These are phyloP conservation scores for Suillus luteus DNA, from an alignment of 768 basidiomycete genomes.

Conservation along the genomic window DNA sequence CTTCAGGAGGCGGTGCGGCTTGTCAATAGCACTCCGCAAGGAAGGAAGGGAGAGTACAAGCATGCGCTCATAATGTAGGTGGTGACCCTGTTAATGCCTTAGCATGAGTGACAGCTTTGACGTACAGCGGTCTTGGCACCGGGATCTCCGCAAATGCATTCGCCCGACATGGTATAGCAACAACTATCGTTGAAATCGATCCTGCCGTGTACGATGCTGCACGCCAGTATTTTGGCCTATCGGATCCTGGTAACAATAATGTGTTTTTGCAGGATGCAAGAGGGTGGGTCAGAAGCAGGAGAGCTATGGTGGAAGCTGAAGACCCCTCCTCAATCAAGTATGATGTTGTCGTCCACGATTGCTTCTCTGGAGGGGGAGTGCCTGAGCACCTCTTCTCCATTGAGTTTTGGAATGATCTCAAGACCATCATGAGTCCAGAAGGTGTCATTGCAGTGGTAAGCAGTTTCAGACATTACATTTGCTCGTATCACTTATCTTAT, in stretches of 20 bases:
- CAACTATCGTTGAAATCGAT: slow-evolving; percentile 92
- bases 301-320: slow-evolving; percentile 29
- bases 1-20: slow-evolving; percentile 85
- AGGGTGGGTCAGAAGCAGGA: slow-evolving; percentile 55
- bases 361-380: slow-evolving; percentile 93
- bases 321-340: slow-evolving; percentile 35
- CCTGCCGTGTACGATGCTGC: slow-evolving; percentile 88
- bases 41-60: slow-evolving; percentile 38
- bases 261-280: slow-evolving; percentile 82
- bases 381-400: slow-evolving; percentile 82
- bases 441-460: slow-evolving; percentile 83
- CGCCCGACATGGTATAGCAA: slow-evolving; percentile 62
- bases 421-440: slow-evolving; percentile 59
- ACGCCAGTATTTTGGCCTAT: slow-evolving; percentile 75
- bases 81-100: slow-evolving; percentile 8
- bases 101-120: slow-evolving; percentile 10
- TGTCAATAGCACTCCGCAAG: slow-evolving; percentile 51
- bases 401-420: slow-evolving; percentile 81
- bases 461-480: slow-evolving; percentile 11
- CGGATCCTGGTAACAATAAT: slow-evolving; percentile 55
- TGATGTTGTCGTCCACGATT: slow-evolving; percentile 85
- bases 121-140: slow-evolving; percentile 78
- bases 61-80: slow-evolving; percentile 75
- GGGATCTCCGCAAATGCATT: slow-evolving; percentile 83
- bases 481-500: slow-evolving; percentile 6